Evolutionary conservation across 2,329 filamentous ascomycete species (phyloP).

Genomic region (Botrytis paeoniae): DNA sequence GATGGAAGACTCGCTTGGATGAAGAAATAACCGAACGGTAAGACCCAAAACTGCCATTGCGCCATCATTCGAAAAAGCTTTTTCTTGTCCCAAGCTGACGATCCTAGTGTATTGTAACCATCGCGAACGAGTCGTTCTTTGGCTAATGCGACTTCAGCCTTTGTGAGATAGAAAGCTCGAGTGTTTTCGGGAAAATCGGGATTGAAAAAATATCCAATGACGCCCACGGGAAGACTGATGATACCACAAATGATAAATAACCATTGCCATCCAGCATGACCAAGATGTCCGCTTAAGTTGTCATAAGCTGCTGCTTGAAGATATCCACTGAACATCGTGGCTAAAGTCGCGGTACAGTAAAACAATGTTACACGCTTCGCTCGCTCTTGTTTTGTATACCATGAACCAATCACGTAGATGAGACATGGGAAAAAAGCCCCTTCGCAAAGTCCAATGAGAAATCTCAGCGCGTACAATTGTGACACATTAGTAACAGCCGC

Average conservation of each 20-base stretch:
- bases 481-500: conserved; percentile 34
- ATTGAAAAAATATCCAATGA: conserved; percentile 49
- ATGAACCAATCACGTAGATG: conserved; percentile 46
- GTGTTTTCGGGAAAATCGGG: conserved; percentile 44
- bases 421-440: conserved; percentile 30
- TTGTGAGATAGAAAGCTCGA: conserved; percentile 40
- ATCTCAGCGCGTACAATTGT: conserved; percentile 44
- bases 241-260: conserved; percentile 50
- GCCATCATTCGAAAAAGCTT: conserved; percentile 32
- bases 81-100: conserved; percentile 27
- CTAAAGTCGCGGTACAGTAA: conserved; percentile 51
- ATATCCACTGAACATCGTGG: conserved; percentile 46
- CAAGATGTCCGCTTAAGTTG: conserved; percentile 40
- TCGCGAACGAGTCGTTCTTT: conserved; percentile 23
- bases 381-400: conserved; percentile 45
- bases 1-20: conserved; percentile 27
- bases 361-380: conserved; percentile 56
- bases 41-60: conserved; percentile 33
- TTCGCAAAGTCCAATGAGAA: conserved; percentile 43
- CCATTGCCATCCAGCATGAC: conserved; percentile 45
- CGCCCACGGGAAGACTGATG: conserved; percentile 52
- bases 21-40: conserved; percentile 32
- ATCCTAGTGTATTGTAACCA: conserved; percentile 29
- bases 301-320: conserved; percentile 43
- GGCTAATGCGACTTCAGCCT: conserved; percentile 24